phyloP scores from a whole-genome alignment of 2,329 filamentous ascomycete genomes.

The Aspergillus terreus region DNA sequence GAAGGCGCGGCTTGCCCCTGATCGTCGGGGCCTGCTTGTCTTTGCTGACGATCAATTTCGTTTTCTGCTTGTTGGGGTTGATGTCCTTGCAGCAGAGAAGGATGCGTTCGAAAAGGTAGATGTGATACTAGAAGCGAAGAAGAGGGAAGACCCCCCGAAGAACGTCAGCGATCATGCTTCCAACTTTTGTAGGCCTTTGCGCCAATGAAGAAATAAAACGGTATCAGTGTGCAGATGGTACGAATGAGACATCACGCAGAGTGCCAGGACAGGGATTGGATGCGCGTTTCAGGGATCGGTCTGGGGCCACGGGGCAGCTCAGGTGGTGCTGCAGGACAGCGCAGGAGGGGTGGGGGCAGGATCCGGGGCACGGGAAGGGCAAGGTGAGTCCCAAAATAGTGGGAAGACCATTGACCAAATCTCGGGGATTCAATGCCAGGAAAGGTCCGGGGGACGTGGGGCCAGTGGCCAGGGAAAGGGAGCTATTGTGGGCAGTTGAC shows the following conservation, averaged over 20 bases:
- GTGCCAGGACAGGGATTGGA: not conserved
- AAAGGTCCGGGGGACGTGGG: not conserved
- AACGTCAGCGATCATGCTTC: constrained; percentile 14
- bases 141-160: not conserved
- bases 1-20: constrained; percentile 71
- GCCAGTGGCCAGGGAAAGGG: not conserved
- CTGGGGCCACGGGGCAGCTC: not conserved
- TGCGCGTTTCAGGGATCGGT: not conserved
- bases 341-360: not conserved
- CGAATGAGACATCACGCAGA: not conserved
- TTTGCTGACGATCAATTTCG: constrained; percentile 58
- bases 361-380: not conserved
- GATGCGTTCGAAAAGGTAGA: constrained; percentile 95
- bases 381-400: not conserved
- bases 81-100: constrained; percentile 96
- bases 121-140: constrained; percentile 69
- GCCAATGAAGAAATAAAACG: too few species aligned
- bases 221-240: not conserved
- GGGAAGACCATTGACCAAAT: not conserved
- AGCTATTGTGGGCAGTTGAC: not conserved
- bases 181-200: not conserved
- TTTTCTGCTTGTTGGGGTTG: constrained; percentile 74
- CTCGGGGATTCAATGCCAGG: not conserved
- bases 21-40: constrained; percentile 68
- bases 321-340: not conserved